These are phyloP conservation scores for Microthyrium microscopicum DNA, from an alignment of 2,329 filamentous ascomycete genomes.

Conservation along the genomic window DNA sequence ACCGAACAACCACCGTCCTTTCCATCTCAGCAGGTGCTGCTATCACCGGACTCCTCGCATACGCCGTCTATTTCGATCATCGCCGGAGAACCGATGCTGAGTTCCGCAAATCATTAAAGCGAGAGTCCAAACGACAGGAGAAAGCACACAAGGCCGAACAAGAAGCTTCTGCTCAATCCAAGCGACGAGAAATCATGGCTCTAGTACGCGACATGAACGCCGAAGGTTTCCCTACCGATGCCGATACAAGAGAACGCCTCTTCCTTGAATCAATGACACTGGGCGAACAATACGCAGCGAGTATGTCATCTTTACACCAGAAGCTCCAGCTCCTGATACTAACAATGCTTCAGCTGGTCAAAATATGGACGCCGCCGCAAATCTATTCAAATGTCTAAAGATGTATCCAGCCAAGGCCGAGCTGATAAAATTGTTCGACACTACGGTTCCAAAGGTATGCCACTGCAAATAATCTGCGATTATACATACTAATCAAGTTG, in stretches of 20 bases:
- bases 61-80: slow-evolving; percentile 52
- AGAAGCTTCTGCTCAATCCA: slow-evolving; percentile 45
- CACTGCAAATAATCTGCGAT: not conserved
- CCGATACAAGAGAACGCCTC: slow-evolving; percentile 87
- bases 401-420: slow-evolving; percentile 91
- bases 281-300: slow-evolving; percentile 44
- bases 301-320: not conserved
- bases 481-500: slow-evolving; percentile 9
- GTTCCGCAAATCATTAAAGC: slow-evolving; percentile 48
- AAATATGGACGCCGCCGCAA: slow-evolving; percentile 68
- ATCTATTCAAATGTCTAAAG: slow-evolving; percentile 97
- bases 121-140: slow-evolving; percentile 57
- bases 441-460: slow-evolving; percentile 83
- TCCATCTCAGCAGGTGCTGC: slow-evolving; percentile 41
- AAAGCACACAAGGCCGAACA: slow-evolving; percentile 58
- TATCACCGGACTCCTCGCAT: slow-evolving; percentile 42
- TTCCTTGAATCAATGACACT: slow-evolving; percentile 91
- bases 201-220: slow-evolving; percentile 69
- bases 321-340: slow-evolving; percentile 2
- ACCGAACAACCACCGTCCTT: slow-evolving; percentile 40
- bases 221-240: slow-evolving; percentile 77
- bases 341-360: slow-evolving; percentile 20
- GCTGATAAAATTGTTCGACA: slow-evolving; percentile 93
- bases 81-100: slow-evolving; percentile 45
- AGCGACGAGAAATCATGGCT: slow-evolving; percentile 56